A percentile compares a stretch with the other conserved stretches of the same genome.
phyloP scores from a whole-genome alignment of 2,329 filamentous ascomycete species.

The Neocatenulostroma microsporum region DNA sequence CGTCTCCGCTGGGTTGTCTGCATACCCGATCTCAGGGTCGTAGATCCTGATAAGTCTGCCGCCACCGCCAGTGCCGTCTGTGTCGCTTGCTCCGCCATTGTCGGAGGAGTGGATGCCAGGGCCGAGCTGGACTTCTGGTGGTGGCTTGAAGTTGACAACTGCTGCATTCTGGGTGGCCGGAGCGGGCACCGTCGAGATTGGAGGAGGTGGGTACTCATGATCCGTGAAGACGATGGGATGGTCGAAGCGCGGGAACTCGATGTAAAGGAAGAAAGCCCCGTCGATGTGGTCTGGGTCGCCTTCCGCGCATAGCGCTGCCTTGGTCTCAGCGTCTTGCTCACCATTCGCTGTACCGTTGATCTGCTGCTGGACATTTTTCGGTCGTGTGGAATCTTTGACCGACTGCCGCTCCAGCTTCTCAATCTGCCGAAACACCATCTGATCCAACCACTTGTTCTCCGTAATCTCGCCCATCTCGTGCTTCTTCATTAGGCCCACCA shows the following conservation, averaged over 20 bases:
- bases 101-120: slow-evolving; percentile 73
- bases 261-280: slow-evolving; percentile 70
- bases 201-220: slow-evolving; percentile 80
- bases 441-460: slow-evolving; percentile 89
- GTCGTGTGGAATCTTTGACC: slow-evolving; percentile 31
- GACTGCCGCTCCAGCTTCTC: slow-evolving; percentile 54
- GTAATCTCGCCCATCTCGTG: slow-evolving; percentile 97
- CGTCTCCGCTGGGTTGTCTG: slow-evolving; percentile 87
- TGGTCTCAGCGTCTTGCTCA: slow-evolving; percentile 7
- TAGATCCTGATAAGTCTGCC: slow-evolving; percentile 75
- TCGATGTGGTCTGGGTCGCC: slow-evolving; percentile 41
- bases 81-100: slow-evolving; percentile 43
- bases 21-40: slow-evolving; percentile 82
- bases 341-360: slow-evolving; percentile 4
- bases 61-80: slow-evolving; percentile 43
- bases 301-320: slow-evolving; percentile 28
- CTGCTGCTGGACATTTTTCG: slow-evolving; percentile 3
- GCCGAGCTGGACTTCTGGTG: slow-evolving; percentile 81
- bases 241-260: slow-evolving; percentile 91
- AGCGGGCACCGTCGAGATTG: slow-evolving; percentile 61
- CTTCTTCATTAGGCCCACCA: slow-evolving; percentile 89
- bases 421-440: slow-evolving; percentile 82
- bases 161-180: slow-evolving; percentile 52
- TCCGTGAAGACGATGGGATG: slow-evolving; percentile 94
- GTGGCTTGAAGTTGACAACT: slow-evolving; percentile 65